Conservation (phyloP, 805 yeast genomes). For the Saccharomycopsis guyanensis region DNA sequence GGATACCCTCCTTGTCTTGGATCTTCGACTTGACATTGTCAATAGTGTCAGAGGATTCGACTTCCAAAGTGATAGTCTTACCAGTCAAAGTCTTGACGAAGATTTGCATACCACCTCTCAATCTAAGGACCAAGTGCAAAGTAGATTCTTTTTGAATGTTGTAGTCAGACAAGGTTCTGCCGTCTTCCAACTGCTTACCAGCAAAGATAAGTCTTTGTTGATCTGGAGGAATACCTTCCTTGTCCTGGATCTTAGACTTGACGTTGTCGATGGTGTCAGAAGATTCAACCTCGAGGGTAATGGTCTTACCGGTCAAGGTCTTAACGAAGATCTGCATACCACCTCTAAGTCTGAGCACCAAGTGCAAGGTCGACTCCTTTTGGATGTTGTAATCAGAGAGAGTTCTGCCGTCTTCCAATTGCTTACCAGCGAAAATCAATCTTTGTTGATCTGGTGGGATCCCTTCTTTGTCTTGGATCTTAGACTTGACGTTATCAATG, state of each 20-base stretch:
- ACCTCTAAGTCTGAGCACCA: conserved; percentile 97
- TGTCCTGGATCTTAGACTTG: conserved; percentile 91
- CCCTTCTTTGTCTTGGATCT: conserved; percentile 96
- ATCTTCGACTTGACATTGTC: conserved; percentile 57
- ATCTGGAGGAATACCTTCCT: conserved; percentile 96
- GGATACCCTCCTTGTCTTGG: conserved; percentile 66
- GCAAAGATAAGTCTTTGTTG: conserved; percentile 94
- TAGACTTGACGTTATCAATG: conserved; percentile 92
- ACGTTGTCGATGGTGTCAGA: conserved; percentile 94
- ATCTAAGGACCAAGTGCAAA: conserved; percentile 73
- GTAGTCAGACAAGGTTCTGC: conserved; percentile 90
- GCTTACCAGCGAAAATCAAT: conserved; percentile 96
- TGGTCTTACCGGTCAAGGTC: conserved; percentile 86
- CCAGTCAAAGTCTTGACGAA: conserved; percentile 53
- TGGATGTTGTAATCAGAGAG: conserved; percentile 96
- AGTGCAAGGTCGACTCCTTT: conserved; percentile 93
- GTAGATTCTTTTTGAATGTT: conserved; percentile 94
- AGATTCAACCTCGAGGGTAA: conserved; percentile 80
- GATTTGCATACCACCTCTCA: conserved; percentile 47
- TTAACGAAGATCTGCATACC: conserved; percentile 95
- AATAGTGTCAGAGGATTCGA: conserved; percentile 54
- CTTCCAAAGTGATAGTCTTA: conserved; percentile 54
- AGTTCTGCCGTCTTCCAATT: conserved; percentile 94
- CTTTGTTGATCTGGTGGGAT: conserved; percentile 98
- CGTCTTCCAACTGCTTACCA: conserved; percentile 94